These are phyloP conservation scores for Leucocoprinus leucothites DNA, from an alignment of 768 basidiomycete genomes.

Conservation along the genomic window DNA sequence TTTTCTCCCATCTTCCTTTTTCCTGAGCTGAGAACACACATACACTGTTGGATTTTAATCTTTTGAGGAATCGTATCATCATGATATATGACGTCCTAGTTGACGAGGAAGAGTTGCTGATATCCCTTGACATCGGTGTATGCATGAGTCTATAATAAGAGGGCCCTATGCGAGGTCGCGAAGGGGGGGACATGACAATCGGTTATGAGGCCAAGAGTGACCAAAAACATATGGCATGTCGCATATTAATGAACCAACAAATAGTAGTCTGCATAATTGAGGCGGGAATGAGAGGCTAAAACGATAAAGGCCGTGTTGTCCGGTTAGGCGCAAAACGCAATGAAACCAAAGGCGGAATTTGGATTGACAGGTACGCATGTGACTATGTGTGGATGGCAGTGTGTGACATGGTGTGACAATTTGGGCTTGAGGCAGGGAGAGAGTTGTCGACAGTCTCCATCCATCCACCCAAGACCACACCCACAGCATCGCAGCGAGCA, in stretches of 20 bases:
- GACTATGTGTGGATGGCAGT: background rate
- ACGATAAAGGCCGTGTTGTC: background rate
- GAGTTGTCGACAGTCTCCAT: slow-evolving; percentile 11
- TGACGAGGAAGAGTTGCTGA: too few species aligned
- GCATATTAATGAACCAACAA: too few species aligned
- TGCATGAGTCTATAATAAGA: background rate
- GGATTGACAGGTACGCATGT: background rate
- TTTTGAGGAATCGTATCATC: too few species aligned
- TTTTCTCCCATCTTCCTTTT: too few species aligned
- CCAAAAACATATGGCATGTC: too few species aligned
- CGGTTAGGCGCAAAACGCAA: slow-evolving; percentile 1
- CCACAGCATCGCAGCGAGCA: background rate
- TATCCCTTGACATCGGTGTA: slow-evolving; percentile 7
- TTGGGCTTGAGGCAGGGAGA: background rate
- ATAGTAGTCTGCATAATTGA: too few species aligned
- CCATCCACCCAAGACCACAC: slow-evolving; percentile 4
- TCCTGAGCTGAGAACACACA: too few species aligned
- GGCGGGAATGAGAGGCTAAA: background rate
- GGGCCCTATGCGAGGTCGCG: too few species aligned
- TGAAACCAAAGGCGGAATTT: slow-evolving; percentile 5
- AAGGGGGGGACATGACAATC: too few species aligned
- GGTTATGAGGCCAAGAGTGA: too few species aligned
- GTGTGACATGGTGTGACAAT: background rate
- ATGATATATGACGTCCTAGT: too few species aligned
- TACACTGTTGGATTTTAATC: too few species aligned